These are phyloP conservation scores for Aureobasidium mangrovei DNA, from an alignment of 2,329 filamentous ascomycete genomes.

Conservation along the genomic window DNA sequence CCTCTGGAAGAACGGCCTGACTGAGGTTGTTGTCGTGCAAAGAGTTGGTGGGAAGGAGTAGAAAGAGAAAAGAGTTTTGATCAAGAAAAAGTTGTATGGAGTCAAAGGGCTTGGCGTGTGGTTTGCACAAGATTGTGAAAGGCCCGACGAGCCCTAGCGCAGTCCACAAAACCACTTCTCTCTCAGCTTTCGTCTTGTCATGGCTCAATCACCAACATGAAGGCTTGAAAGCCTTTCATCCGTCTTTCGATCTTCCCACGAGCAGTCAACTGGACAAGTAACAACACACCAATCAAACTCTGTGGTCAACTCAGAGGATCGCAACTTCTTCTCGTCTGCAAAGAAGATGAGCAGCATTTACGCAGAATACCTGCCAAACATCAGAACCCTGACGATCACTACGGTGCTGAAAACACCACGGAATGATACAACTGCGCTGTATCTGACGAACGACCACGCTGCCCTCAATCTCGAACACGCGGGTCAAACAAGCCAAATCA, in stretches of 20 bases:
- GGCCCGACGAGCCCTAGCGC: not conserved
- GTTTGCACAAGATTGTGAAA: not conserved
- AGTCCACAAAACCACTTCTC: too few species aligned
- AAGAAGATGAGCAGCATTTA: slow-evolving; percentile 38
- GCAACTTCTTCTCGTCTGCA: not conserved
- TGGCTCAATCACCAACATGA: too few species aligned
- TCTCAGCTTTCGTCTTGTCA: too few species aligned
- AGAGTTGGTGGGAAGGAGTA: not conserved
- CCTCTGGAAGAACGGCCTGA: not conserved
- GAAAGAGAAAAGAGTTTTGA: not conserved
- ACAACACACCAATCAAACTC: too few species aligned
- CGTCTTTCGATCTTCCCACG: too few species aligned
- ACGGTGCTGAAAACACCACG: slow-evolving; percentile 41
- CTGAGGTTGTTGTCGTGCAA: not conserved
- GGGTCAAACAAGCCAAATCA: slow-evolving; percentile 35
- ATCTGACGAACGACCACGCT: slow-evolving; percentile 36
- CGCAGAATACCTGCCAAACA: slow-evolving; percentile 52
- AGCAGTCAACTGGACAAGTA: too few species aligned
- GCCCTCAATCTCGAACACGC: slow-evolving; percentile 39
- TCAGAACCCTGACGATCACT: slow-evolving; percentile 51
- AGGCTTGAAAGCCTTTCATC: too few species aligned
- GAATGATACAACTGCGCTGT: slow-evolving; percentile 35
- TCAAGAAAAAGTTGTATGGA: not conserved
- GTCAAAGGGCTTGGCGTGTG: not conserved
- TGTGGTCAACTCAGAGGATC: too few species aligned